Evolutionary conservation across 192 early-diverging fungal species (phyloP), one percentile per base, ranked within the genome.

Genomic region (Coemansia sp.): DNA sequence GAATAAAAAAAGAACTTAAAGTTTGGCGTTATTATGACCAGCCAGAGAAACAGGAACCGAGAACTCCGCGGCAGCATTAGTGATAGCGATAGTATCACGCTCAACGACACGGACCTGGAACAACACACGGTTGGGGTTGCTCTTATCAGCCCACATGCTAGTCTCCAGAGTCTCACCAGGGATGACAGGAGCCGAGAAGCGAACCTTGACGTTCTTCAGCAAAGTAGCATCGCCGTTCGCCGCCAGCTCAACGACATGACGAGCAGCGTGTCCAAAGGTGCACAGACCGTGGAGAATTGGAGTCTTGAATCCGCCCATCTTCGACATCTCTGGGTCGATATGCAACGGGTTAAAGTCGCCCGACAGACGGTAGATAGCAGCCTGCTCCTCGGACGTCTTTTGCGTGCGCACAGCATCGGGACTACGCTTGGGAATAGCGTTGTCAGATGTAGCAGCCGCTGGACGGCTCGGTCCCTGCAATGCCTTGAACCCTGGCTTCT

Each of bases 281-380:
- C 93, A 96, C 68, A 99, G 87, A 37, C 97, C 97, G 74, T 99
- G 98, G 46, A 99, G 86, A 73, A 99, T 98, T 4, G 98, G 98
- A 13, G 92, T 90, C 42, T 98, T 92, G 80, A 98, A 99, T 19
- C 96, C 96, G 62, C 95, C 98, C 62, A 98, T 87, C 43, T 88
- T 86, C 40, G 93, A 89, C 95, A 98, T 96, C 32, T 88, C 84
- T 3, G 98, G 97, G 80, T 98, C 97, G 72, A 99, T 93, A 76
- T 99, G 98, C 67, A 99, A 86, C 69, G 98, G 98, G 82, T 99
- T 99, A 80, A 78, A 91, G 85, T 99, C 98, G 67, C 97, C 98
- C 9, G 88, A 90, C 64, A 99, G 85, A 49, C 95, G 95, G 88
- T 99, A 99, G 43, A 99, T 72, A 9, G 95, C 96, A 28, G 98